Base-by-base conservation (phyloP, 208 protist genomes). In the Acanthamoeba lenticulata region DNA sequence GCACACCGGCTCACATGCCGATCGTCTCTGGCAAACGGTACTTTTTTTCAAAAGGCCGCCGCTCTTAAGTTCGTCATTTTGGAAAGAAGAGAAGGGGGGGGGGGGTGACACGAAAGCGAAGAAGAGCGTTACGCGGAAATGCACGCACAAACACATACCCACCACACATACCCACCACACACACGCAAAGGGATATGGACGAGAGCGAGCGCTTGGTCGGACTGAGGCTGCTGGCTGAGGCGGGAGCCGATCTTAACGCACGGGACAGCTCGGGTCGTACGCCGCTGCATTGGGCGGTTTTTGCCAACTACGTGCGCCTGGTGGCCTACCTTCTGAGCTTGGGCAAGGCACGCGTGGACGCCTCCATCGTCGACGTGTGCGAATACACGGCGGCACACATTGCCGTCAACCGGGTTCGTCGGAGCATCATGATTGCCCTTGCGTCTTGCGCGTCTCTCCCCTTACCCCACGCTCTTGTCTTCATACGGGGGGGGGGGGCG, bases 181-280 rank as follows among this genome's bases (percentile, higher is more conserved):
- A 5, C 15, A 65, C 57, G 4, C 7, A 6, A 5, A 74, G 49
- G 44, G 79, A 60, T 38, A 62, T 88, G 79, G 38, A 32, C 1
- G 79, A 88, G 32, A 27, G 5, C 13, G 40, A 91, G 15, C 49
- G 57, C 3, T 42, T 91, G 44, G 45, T 21, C 5, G 85, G 36
- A 32, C 49, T 91, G 85, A 62, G 40, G 60, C 36, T 91, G 24
- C 1, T 91, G 40, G 85, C 44, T 4, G 85, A 91, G 85, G 57
- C 52, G 29, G 85, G 85, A 19, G 85, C 85, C 32, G 60, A 91
- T 38, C 40, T 91, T 7, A 91, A 91, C 40, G 57, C 52, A 6
- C 85, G 44, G 21, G 85, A 91, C 27, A 36, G n/a, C 13, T 55
- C 40, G 11, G 85, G 85, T 45, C 44, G 85, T 40, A 91, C 85